phyloP scores from a whole-genome alignment of 2,329 filamentous ascomycete species.

The Scedosporium boydii region DNA sequence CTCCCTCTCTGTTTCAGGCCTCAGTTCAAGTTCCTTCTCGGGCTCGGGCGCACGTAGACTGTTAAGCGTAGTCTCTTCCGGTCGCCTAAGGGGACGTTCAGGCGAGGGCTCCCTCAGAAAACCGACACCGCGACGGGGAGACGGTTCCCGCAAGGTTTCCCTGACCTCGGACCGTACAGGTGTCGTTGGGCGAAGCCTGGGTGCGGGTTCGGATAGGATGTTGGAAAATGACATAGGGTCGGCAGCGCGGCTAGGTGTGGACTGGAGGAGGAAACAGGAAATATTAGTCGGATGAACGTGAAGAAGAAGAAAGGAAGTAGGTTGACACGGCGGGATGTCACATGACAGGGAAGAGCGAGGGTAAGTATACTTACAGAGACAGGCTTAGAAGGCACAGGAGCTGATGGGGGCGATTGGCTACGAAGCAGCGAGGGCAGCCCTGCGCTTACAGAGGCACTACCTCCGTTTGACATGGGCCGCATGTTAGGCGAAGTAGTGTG shows the following conservation, averaged over 20 bases:
- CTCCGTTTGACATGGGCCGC: conserved; percentile 9
- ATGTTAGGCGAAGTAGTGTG: conserved; percentile 37
- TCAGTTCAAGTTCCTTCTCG: not conserved
- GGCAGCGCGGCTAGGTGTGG: conserved; percentile 65
- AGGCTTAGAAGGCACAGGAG: conserved; percentile 4
- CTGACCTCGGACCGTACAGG: not conserved
- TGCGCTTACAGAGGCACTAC: conserved; percentile 5
- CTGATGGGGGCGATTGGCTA: conserved; percentile 9
- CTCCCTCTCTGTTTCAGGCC: not conserved
- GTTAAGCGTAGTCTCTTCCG: not conserved
- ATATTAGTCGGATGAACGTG: conserved; percentile 5
- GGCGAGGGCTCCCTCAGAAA: conserved; percentile 1
- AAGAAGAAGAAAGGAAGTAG: not conserved
- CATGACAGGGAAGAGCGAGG: not conserved
- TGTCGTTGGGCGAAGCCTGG: conserved; percentile 29
- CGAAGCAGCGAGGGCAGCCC: conserved; percentile 10
- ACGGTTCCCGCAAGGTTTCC: conserved; percentile 1
- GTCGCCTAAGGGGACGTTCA: not conserved
- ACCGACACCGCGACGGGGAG: conserved; percentile 1
- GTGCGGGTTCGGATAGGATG: conserved; percentile 70
- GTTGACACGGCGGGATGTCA: not conserved
- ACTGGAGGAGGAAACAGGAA: conserved; percentile 6
- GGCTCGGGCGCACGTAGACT: not conserved
- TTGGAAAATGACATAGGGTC: conserved; percentile 96
- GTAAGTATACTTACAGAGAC: conserved; percentile 5